Percentiles rank a stretch among this genome's conserved stretches.
Conservation (phyloP, 2,329 filamentous ascomycete genomes). For the Hymenoscyphus infarciens region DNA sequence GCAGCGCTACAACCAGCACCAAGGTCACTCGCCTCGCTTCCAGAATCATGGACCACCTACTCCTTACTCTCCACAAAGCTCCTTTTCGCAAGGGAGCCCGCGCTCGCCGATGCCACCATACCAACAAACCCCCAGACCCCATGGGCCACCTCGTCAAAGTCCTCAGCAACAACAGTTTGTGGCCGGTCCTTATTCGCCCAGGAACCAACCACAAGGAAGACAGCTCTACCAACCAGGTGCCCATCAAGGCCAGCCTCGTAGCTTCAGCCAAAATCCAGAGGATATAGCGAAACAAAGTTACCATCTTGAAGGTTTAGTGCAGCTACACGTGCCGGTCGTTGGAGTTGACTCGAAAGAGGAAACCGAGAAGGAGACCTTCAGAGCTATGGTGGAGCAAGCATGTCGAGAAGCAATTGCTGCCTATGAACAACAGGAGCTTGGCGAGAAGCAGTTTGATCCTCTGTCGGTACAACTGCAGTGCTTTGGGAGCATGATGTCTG, state of each 20-base stretch:
- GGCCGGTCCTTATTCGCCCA: slow-evolving; percentile 13
- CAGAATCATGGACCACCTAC: slow-evolving; percentile 20
- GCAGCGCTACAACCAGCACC: slow-evolving; percentile 20
- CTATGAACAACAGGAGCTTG: slow-evolving; percentile 45
- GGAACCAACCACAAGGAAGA: slow-evolving; percentile 28
- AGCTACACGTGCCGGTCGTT: slow-evolving; percentile 28
- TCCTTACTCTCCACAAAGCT: slow-evolving; percentile 21
- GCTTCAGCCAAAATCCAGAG: slow-evolving; percentile 34
- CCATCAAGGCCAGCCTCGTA: slow-evolving; percentile 18
- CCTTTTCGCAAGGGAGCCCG: slow-evolving; percentile 24
- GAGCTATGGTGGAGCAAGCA: slow-evolving; percentile 59
- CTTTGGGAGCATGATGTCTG: slow-evolving; percentile 79
- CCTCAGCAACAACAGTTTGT: slow-evolving; percentile 16
- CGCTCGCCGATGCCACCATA: slow-evolving; percentile 35
- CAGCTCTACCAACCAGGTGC: slow-evolving; percentile 32
- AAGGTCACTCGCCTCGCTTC: slow-evolving; percentile 24
- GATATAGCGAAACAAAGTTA: slow-evolving; percentile 47
- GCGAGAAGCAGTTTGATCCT: slow-evolving; percentile 46
- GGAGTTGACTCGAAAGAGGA: slow-evolving; percentile 64
- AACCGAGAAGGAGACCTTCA: slow-evolving; percentile 67
- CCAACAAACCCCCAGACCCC: slow-evolving; percentile 13
- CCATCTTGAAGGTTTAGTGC: slow-evolving; percentile 48
- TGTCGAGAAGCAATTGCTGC: slow-evolving; percentile 56
- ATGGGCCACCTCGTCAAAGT: slow-evolving; percentile 9
- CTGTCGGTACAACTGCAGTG: slow-evolving; percentile 65